Evolutionary conservation across 805 yeast genomes (phyloP).

Genomic region (Metschnikowia bowlesiae): DNA sequence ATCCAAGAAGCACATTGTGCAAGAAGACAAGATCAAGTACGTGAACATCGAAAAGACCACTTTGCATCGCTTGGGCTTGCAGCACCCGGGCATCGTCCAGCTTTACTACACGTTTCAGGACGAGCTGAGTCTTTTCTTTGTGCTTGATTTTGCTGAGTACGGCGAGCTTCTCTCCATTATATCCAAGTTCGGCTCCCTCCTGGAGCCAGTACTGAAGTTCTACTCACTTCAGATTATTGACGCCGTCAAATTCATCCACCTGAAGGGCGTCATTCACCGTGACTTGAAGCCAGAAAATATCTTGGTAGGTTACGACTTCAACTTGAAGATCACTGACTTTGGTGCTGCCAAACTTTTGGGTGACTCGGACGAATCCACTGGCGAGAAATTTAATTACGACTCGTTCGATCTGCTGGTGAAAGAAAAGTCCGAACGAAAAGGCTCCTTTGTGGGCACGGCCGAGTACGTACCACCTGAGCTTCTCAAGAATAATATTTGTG

Average conservation of each 20-base stretch:
- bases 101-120: constrained; percentile 94
- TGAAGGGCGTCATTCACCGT: constrained; percentile 85
- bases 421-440: constrained; percentile 23
- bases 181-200: constrained; percentile 70
- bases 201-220: constrained; percentile 70
- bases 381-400: constrained; percentile 30
- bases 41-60: constrained; percentile 94
- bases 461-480: constrained; percentile 95
- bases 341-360: constrained; percentile 89
- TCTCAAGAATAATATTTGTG: constrained; percentile 70
- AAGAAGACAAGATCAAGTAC: constrained; percentile 91
- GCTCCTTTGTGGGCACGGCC: constrained; percentile 95
- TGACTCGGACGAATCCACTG: constrained; percentile 28
- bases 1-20: constrained; percentile 87
- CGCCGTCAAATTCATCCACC: constrained; percentile 83
- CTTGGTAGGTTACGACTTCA: constrained; percentile 76
- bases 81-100: constrained; percentile 91
- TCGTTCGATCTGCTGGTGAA: constrained; percentile 23
- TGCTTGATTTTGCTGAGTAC: constrained; percentile 87
- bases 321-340: constrained; percentile 89
- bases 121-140: constrained; percentile 80
- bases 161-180: constrained; percentile 88
- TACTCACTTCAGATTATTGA: constrained; percentile 87
- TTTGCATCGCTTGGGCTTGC: constrained; percentile 74
- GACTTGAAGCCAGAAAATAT: constrained; percentile 95